Conservation (phyloP, 2,329 filamentous ascomycete species). For the Hypoxylon sp. region DNA sequence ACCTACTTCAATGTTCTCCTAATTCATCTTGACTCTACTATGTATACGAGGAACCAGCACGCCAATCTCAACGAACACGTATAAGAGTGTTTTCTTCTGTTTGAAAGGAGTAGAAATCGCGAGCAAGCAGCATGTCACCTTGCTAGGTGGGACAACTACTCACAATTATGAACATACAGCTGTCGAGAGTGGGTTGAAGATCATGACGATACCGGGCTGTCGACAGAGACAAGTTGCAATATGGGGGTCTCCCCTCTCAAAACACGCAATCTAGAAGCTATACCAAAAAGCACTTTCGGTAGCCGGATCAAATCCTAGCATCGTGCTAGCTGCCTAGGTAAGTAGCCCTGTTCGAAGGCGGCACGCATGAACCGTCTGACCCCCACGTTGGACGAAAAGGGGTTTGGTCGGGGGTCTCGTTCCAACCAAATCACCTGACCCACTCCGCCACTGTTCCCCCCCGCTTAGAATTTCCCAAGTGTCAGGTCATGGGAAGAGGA, state of each 20-base stretch:
- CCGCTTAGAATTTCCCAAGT: conserved; percentile 14
- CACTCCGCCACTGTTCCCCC: conserved; percentile 23
- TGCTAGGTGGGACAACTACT: background rate
- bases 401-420: background rate
- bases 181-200: background rate
- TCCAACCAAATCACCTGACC: conserved; percentile 12
- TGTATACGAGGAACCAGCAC: background rate
- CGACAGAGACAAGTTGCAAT: background rate
- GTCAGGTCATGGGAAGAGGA: conserved; percentile 26
- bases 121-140: background rate
- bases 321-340: background rate
- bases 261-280: background rate
- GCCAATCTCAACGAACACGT: background rate
- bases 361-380: conserved; percentile 12
- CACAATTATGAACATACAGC: background rate
- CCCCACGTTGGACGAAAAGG: conserved; percentile 16
- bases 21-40: background rate
- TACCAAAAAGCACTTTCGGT: background rate
- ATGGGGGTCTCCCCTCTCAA: background rate
- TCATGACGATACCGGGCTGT: background rate
- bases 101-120: background rate
- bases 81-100: background rate
- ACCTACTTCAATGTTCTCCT: no score
- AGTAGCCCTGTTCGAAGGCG: background rate
- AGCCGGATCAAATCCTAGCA: conserved; percentile 1